Base-by-base conservation (phyloP, 2,329 filamentous ascomycete genomes). In the Sclerotinia trifoliorum region DNA sequence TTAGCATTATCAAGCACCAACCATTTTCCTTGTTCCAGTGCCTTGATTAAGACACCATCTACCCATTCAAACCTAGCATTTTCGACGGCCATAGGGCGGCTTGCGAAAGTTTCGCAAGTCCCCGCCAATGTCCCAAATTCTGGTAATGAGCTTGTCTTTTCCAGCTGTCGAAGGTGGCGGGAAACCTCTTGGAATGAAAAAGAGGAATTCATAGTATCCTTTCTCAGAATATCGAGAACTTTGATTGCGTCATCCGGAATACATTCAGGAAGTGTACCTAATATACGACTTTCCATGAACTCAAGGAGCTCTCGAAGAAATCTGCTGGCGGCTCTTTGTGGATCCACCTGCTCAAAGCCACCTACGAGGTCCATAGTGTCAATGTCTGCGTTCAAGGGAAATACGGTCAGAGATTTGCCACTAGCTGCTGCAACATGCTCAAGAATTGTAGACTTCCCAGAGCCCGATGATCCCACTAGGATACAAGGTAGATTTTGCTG, bases 301-400 rank as follows among this genome's bases (percentile, higher is more conserved):
- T 80, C 75, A 17, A 81, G 80, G 17, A 91, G 76, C 60, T 85
- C 81, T 35, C 81, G 78, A 8, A 90, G 76, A 71, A 87, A 83
- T n/a, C 83, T 81, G 66, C 90, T 88, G 5, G 92, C 82, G 70
- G 91, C 87, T 67, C 94, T 86, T 64, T 90, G 84, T 29, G 92
- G 88, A 77, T 99, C 95, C 24, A 92, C 89, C 79, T 99, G 95
- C 78, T 99, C 95, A 76, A 97, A 99, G 0, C 95, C 95, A 75
- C 95, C 95, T 68, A 99, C 92, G 67, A 99, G 86, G 79, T 99
- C 95, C 88, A 97, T 97, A 0, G 94, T 94, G 78, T 99, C 95
- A 56, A 97, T 91, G 74, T 99, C 96, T 8, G 94, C 90, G 77
- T 97, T 99, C 80, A 99, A 88, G 0, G 94, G 89, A 74, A 98